Conservation (phyloP, 352 stramenopile species). For the Pythium rishiriense region DNA sequence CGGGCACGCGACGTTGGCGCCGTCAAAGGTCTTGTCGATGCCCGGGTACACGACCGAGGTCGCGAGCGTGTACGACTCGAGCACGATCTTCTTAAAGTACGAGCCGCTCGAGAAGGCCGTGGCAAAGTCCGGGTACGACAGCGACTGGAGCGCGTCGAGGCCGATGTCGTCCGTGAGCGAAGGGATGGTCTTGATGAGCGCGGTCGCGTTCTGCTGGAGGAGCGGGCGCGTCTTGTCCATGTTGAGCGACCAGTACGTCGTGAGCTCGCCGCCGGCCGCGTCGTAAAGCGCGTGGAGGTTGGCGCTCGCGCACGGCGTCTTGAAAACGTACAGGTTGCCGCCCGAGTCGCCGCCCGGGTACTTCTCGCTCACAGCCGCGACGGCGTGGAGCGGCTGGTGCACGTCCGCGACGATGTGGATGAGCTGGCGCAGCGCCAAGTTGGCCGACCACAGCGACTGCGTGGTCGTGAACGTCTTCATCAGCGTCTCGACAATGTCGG, state of each 20-base stretch:
- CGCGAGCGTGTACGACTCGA: constrained; percentile 33
- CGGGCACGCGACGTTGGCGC: constrained; percentile 38
- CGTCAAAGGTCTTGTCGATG: constrained; percentile 29
- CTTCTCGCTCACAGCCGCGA: constrained; percentile 42
- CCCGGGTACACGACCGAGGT: constrained; percentile 25
- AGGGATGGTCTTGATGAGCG: constrained; percentile 29
- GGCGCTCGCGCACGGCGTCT: constrained; percentile 41
- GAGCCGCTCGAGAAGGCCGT: constrained; percentile 21
- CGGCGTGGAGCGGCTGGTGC: constrained; percentile 61
- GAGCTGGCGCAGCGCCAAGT: constrained; percentile 63
- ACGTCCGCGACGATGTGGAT: constrained; percentile 72
- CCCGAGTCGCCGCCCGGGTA: constrained; percentile 55
- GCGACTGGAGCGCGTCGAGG: constrained; percentile 9
- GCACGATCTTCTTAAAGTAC: constrained; percentile 22
- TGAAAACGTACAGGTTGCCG: constrained; percentile 63
- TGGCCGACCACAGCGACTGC: constrained; percentile 61
- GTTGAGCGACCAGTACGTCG: constrained; percentile 52
- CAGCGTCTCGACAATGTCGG: constrained; percentile 44
- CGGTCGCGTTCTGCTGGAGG: constrained; percentile 42
- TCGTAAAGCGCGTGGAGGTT: constrained; percentile 76
- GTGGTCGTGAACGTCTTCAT: constrained; percentile 62
- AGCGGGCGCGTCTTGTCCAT: constrained; percentile 17
- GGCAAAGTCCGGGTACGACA: constrained; percentile 21
- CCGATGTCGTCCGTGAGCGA: constrained; percentile 21
- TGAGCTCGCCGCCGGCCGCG: constrained; percentile 47